phyloP scores from a whole-genome alignment of 148 eudicot genomes.

The Rhododendron kiyosumense region DNA sequence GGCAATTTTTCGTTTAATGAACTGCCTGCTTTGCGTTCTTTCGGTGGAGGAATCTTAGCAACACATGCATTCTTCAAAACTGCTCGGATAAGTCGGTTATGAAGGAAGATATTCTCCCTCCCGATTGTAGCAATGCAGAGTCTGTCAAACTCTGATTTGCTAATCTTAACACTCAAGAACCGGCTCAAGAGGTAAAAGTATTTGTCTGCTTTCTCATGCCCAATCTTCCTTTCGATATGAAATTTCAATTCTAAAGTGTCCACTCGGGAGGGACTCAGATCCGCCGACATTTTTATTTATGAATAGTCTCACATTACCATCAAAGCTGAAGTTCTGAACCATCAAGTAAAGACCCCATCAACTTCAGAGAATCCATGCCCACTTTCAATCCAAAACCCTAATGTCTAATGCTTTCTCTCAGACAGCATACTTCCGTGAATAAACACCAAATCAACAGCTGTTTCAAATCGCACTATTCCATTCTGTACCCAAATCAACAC shows the following conservation, averaged over 20 bases:
- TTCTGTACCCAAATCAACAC: constrained; percentile 20
- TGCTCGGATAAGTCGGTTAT: constrained; percentile 60
- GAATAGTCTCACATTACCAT: neutral
- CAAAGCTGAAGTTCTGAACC: neutral
- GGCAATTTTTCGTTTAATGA: constrained; percentile 33
- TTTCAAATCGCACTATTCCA: constrained; percentile 8
- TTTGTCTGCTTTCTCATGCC: constrained; percentile 48
- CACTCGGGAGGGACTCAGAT: constrained; percentile 39
- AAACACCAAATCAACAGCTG: constrained; percentile 2
- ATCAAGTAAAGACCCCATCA: constrained; percentile 5
- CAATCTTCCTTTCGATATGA: constrained; percentile 49
- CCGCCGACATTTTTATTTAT: constrained; percentile 36
- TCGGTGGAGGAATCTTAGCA: constrained; percentile 52
- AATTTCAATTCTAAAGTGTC: constrained; percentile 43
- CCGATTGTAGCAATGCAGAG: constrained; percentile 50
- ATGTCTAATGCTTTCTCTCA: constrained; percentile 15
- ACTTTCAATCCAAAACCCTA: constrained; percentile 13
- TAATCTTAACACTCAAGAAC: constrained; percentile 36
- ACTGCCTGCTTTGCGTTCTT: constrained; percentile 18
- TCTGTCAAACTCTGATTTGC: constrained; percentile 55
- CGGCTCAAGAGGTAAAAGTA: constrained; percentile 50
- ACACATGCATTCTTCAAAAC: constrained; percentile 53
- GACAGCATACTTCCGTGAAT: neutral
- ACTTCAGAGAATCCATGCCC: constrained; percentile 7
- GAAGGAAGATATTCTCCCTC: constrained; percentile 61